Conservation (phyloP, 192 early-diverging fungal genomes). For the Rhizophlyctis rosea region DNA sequence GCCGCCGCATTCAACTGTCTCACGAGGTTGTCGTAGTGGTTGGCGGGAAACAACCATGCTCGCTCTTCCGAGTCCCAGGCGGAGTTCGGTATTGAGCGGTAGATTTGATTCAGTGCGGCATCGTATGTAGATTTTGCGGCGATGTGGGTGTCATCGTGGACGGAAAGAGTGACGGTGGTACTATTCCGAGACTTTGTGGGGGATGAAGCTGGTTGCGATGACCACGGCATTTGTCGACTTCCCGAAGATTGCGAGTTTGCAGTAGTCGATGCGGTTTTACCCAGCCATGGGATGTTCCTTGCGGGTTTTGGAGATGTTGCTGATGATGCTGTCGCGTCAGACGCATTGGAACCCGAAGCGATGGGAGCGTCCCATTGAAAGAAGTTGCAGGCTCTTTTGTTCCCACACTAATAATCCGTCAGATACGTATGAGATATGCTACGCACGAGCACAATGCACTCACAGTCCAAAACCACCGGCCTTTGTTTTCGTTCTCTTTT, state of each 20-base stretch:
- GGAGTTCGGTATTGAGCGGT: conserved; percentile 2
- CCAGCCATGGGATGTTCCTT: too few relatives aligned
- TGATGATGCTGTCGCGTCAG: background rate
- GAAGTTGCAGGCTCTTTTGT: conserved; percentile 11
- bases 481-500: conserved; percentile 14
- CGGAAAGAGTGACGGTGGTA: conserved; percentile 5
- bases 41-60: background rate
- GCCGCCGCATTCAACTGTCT: background rate
- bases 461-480: conserved; percentile 22
- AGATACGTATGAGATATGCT: too few relatives aligned
- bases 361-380: conserved; percentile 14
- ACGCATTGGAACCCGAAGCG: too few relatives aligned
- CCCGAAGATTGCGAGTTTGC: too few relatives aligned
- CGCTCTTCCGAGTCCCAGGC: conserved; percentile 1
- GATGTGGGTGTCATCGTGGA: conserved; percentile 5
- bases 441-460: background rate
- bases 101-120: background rate
- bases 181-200: too few relatives aligned
- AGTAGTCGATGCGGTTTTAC: too few relatives aligned
- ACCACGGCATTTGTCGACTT: too few relatives aligned
- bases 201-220: too few relatives aligned
- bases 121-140: background rate
- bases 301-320: too few relatives aligned
- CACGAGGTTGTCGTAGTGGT: background rate
- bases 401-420: too few relatives aligned